phyloP scores from a whole-genome alignment of 2,329 filamentous ascomycete species.

The Penicillium freii region DNA sequence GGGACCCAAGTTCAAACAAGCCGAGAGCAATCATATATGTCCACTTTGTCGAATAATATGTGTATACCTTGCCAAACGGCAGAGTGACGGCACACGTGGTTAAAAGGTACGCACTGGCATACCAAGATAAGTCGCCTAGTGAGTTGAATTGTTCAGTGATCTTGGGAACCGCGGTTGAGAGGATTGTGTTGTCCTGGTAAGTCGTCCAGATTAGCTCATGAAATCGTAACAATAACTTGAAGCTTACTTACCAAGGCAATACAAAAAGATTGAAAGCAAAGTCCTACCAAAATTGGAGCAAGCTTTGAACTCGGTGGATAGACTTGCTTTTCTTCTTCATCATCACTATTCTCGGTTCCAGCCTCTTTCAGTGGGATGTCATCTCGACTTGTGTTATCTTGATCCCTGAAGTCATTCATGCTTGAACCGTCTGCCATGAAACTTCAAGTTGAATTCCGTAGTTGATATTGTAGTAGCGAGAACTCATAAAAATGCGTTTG shows the following conservation, averaged over 20 bases:
- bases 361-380: slow-evolving; percentile 22
- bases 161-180: slow-evolving; percentile 48
- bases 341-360: slow-evolving; percentile 7
- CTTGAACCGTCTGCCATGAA: slow-evolving; percentile 14
- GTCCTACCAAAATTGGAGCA: slow-evolving; percentile 34
- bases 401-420: slow-evolving; percentile 13
- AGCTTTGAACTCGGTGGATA: slow-evolving; percentile 38
- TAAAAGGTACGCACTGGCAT: slow-evolving; percentile 47
- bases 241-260: slow-evolving; percentile 35
- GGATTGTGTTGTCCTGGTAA: slow-evolving; percentile 42
- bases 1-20: slow-evolving; percentile 45
- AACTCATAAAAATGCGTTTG: not conserved
- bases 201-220: not conserved
- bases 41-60: slow-evolving; percentile 46
- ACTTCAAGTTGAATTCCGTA: not conserved
- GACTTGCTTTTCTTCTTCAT: slow-evolving; percentile 25
- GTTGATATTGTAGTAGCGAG: not conserved
- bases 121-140: slow-evolving; percentile 50
- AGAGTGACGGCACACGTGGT: slow-evolving; percentile 45
- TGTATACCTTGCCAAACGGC: slow-evolving; percentile 46
- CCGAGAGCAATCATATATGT: slow-evolving; percentile 40
- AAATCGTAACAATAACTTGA: too few species aligned
- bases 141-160: slow-evolving; percentile 51
- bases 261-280: slow-evolving; percentile 41
- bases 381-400: slow-evolving; percentile 12